These are phyloP conservation scores for Eutrema salsugineum DNA, from an alignment of 441 rosid species.

Conservation along the genomic window DNA sequence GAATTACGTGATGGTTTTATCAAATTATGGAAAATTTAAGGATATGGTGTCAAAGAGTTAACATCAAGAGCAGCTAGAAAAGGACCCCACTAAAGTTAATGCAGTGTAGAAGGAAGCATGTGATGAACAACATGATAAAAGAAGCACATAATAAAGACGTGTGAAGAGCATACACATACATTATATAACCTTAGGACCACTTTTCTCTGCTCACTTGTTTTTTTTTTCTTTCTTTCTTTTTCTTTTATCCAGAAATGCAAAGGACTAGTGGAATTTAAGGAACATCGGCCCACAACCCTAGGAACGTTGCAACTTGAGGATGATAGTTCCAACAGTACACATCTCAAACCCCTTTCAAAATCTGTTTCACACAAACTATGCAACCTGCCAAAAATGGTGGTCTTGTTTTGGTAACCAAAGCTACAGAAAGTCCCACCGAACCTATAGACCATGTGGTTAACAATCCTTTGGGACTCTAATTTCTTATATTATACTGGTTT, in stretches of 20 bases:
- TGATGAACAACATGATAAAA: constrained; percentile 65
- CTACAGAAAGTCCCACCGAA: constrained; percentile 12
- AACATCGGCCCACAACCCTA: constrained; percentile 77
- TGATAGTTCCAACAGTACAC: constrained; percentile 59
- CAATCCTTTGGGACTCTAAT: background rate
- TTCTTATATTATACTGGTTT: background rate
- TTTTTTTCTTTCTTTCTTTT: background rate
- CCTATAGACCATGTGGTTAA: constrained; percentile 12
- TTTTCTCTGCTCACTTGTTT: constrained; percentile 25
- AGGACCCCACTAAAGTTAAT: constrained; percentile 60
- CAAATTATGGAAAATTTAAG: constrained; percentile 37
- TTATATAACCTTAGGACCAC: constrained; percentile 56
- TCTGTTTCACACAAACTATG: constrained; percentile 12
- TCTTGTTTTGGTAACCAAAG: constrained; percentile 20
- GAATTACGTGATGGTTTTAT: constrained; percentile 32
- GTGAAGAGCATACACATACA: constrained; percentile 43
- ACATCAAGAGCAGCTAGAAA: constrained; percentile 55
- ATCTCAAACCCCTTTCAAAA: constrained; percentile 21
- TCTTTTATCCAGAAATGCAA: constrained; percentile 17
- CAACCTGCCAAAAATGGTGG: constrained; percentile 13
- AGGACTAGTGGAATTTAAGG: constrained; percentile 66
- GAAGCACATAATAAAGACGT: constrained; percentile 58
- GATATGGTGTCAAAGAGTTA: constrained; percentile 38
- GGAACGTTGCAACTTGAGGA: constrained; percentile 59
- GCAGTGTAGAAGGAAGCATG: constrained; percentile 55